Base-by-base conservation (phyloP, 495 filamentous ascomycete species). In the Hyaloscypha variabilis region DNA sequence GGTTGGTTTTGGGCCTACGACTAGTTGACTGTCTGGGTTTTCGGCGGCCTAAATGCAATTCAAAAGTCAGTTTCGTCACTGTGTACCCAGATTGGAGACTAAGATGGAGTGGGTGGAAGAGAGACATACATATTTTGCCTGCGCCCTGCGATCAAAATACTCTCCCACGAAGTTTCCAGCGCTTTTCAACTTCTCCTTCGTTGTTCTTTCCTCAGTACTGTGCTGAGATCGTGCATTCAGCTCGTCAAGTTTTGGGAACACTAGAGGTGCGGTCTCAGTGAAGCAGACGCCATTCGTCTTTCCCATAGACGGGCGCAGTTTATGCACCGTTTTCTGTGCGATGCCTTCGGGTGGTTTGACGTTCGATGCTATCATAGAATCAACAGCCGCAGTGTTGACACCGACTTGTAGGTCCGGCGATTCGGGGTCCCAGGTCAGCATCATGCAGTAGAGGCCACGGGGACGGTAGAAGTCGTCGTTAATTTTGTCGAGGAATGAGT, bases 381-480 rank as follows among this genome's bases (percentile, higher is more conserved):
- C 69, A 65, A 70, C 72, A 46, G 39, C 39, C 39, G 19, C 19
- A 19, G 39, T 46, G 30, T 81, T 73, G 42, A 75, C 67, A 10
- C 69, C 36, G n/a, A 70, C 73, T 11, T 67, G 66, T 1, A 77
- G 68, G 5, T 71, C 58, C 11, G 70, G 31, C 0, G 70, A 71
- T 13, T 81, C 74, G 2, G 83, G 79, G 26, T 84, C 81, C 73
- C 81, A 87, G 8, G 82, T 83, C 81, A 89, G 83, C 31, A 89
- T 72, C 19, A 88, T 71, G 59, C 80, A 83, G 71, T 80, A 87
- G 1, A 88, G 76, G 8, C 86, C 86, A 19, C 79, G 80, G 0
- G 86, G 86, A 23, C 73, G 76, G 74, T 87, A 88, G 36, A 87
- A 77, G 36, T 82, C 75, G 6, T 79, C 72, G 72, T 88, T 88